Percentiles rank a stretch among this genome's conserved stretches.
These are phyloP conservation scores for Trichophyton verrucosum DNA, from an alignment of 2,329 filamentous ascomycete species.

Conservation along the genomic window DNA sequence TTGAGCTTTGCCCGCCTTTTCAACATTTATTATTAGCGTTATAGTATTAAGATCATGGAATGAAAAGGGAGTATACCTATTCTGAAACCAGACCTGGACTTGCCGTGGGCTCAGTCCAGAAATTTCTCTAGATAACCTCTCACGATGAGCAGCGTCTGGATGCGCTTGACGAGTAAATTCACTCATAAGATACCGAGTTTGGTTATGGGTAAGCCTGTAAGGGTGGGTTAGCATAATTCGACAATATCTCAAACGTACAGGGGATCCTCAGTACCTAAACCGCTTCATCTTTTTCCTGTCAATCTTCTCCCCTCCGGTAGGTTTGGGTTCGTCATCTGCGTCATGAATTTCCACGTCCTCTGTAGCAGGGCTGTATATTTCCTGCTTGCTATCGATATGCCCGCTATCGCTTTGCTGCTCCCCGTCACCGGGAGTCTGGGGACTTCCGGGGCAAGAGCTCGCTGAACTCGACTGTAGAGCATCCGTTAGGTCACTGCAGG, in stretches of 20 bases:
- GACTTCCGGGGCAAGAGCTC: background rate
- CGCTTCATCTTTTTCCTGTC: constrained; percentile 35
- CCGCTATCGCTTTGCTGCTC: constrained; percentile 5
- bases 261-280: constrained; percentile 23
- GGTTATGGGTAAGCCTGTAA: constrained; percentile 76
- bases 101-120: constrained; percentile 83
- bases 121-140: constrained; percentile 77
- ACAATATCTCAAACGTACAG: background rate
- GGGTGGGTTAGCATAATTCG: background rate
- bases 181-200: constrained; percentile 95
- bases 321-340: constrained; percentile 20
- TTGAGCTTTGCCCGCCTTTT: constrained; percentile 49
- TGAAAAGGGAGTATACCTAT: constrained; percentile 51
- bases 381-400: constrained; percentile 12
- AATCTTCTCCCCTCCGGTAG: constrained; percentile 18
- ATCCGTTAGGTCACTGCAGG: background rate
- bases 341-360: constrained; percentile 15
- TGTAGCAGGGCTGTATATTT: constrained; percentile 4
- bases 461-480: constrained; percentile 2
- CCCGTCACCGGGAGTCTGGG: constrained; percentile 9
- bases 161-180: constrained; percentile 93
- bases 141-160: constrained; percentile 80
- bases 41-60: background rate
- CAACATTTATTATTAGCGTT: constrained; percentile 5
- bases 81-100: constrained; percentile 98